Conservation (phyloP, 1,139 yeast species). For the Pichiaceae sp. region DNA sequence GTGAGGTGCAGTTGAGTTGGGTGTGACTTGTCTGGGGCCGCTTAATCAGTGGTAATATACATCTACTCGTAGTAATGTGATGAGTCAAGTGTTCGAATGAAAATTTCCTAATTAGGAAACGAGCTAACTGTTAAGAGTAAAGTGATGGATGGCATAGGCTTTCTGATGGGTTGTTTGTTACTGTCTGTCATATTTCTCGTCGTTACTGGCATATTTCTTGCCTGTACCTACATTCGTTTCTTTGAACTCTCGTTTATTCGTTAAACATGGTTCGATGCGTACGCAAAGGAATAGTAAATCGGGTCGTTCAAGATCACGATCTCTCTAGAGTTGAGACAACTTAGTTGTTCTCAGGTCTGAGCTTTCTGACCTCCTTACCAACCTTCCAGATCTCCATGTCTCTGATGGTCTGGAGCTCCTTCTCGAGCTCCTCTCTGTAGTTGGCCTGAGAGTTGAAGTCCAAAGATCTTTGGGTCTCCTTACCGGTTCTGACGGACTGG, state of each 20-base stretch:
- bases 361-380: constrained; percentile 98
- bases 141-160: too few species aligned
- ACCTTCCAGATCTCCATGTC: constrained; percentile 99
- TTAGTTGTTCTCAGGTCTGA: constrained; percentile 98
- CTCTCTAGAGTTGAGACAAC: constrained; percentile 2
- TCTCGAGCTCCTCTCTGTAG: constrained; percentile 94
- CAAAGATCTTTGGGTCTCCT: constrained; percentile 95
- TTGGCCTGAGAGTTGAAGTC: constrained; percentile 97
- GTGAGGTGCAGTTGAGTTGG: too few species aligned
- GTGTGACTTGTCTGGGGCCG: too few species aligned
- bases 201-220: too few species aligned
- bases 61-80: constrained; percentile 26
- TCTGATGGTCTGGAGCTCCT: constrained; percentile 88
- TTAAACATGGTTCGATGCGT: constrained; percentile 4
- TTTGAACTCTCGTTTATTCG: constrained; percentile 4
- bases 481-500: constrained; percentile 91
- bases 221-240: too few species aligned
- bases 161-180: too few species aligned
- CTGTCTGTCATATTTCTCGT: too few species aligned
- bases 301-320: constrained; percentile 3
- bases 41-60: too few species aligned
- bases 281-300: neutral
- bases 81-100: too few species aligned
- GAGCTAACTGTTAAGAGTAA: too few species aligned
- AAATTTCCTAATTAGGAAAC: too few species aligned